Evolutionary conservation across 495 filamentous ascomycete genomes (phyloP).

Genomic region (Penicillium steckii): DNA sequence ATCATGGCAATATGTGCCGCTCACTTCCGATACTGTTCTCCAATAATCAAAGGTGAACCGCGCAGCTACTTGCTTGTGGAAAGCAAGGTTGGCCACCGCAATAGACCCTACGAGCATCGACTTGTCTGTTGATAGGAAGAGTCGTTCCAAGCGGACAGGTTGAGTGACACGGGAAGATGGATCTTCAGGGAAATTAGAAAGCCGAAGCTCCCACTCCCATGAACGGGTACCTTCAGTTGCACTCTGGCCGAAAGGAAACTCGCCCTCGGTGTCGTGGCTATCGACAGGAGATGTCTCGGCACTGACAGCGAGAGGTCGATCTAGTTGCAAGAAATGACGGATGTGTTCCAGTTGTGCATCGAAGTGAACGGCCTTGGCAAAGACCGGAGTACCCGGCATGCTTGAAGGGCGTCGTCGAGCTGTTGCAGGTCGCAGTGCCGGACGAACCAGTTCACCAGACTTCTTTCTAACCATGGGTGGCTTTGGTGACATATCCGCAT

Average conservation of each 20-base stretch:
- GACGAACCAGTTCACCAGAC: constrained; percentile 93
- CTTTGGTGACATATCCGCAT: constrained; percentile 55
- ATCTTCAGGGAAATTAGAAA: constrained; percentile 79
- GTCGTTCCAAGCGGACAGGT: constrained; percentile 74
- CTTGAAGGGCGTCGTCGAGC: constrained; percentile 77
- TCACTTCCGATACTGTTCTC: constrained; percentile 95
- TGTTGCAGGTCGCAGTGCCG: constrained; percentile 77
- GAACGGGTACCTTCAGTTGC: constrained; percentile 45
- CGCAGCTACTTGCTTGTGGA: constrained; percentile 83
- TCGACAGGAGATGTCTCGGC: constrained; percentile 93
- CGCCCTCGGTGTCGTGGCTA: constrained; percentile 72
- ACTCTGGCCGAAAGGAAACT: constrained; percentile 79
- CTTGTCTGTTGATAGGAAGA: constrained; percentile 85
- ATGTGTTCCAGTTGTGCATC: constrained; percentile 93
- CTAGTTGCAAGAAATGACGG: constrained; percentile 89
- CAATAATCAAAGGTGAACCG: constrained; percentile 96
- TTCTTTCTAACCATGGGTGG: constrained; percentile 95
- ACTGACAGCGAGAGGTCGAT: constrained; percentile 91
- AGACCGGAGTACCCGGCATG: constrained; percentile 96
- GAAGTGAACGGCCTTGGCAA: constrained; percentile 93
- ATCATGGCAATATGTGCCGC: constrained; percentile 82
- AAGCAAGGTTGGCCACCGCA: constrained; percentile 84
- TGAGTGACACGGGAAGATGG: constrained; percentile 57
- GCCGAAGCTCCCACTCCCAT: constrained; percentile 83
- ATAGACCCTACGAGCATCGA: constrained; percentile 79